phyloP scores from a whole-genome alignment of 2,329 filamentous ascomycete genomes.

The Rhinocladiella similis region DNA sequence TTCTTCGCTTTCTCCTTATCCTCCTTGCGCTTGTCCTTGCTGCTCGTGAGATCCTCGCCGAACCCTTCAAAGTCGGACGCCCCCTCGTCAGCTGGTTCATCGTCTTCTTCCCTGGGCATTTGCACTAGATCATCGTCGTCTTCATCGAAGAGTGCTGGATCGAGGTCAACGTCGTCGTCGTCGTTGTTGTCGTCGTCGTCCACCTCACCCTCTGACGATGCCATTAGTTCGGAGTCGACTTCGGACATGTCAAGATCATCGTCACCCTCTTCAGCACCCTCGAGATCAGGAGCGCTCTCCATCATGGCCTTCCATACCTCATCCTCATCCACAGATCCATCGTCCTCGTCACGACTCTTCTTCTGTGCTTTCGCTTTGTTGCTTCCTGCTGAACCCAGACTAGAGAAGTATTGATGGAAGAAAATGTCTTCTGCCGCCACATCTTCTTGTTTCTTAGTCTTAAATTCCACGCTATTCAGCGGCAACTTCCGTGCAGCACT shows the following conservation, averaged over 20 bases:
- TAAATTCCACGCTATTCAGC: constrained; percentile 87
- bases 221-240: constrained; percentile 51
- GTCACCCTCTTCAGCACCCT: constrained; percentile 62
- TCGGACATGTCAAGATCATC: constrained; percentile 57
- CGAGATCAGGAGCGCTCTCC: constrained; percentile 74
- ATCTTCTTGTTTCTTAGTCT: constrained; percentile 84
- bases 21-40: constrained; percentile 1
- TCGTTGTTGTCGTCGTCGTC: constrained; percentile 45
- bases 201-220: constrained; percentile 46
- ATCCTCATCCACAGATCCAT: constrained; percentile 65
- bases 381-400: constrained; percentile 63
- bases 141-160: constrained; percentile 37
- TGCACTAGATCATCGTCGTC: constrained; percentile 58
- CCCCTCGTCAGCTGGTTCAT: constrained; percentile 29
- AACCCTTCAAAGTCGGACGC: constrained; percentile 19
- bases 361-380: constrained; percentile 40
- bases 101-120: constrained; percentile 37
- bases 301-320: constrained; percentile 93
- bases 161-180: constrained; percentile 35
- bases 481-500: constrained; percentile 55
- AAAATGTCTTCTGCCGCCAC: constrained; percentile 91
- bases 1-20: constrained; percentile 39
- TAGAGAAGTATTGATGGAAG: constrained; percentile 96
- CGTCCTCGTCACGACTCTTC: constrained; percentile 52
- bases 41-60: background rate